Conservation (phyloP, 108 stramenopile species). For the Cyclostephanos invisitatus region DNA sequence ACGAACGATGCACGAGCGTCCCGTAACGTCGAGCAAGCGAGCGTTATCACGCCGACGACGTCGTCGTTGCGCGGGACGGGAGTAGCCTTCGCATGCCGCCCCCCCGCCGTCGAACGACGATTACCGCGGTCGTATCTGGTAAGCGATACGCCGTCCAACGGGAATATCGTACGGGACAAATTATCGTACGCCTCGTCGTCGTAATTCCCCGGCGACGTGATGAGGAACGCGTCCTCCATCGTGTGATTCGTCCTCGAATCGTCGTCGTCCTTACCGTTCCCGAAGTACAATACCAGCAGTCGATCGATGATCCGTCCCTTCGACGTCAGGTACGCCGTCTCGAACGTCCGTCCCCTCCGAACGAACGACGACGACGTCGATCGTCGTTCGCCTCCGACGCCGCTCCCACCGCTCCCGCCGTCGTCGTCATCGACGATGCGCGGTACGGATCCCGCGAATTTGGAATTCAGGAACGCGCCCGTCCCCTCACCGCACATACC, state of each 20-base stretch:
- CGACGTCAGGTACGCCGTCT: conserved; percentile 64
- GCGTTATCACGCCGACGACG: conserved; percentile 29
- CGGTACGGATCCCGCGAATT: conserved; percentile 62
- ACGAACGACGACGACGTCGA: conserved; percentile 14
- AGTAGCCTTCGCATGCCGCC: too few species aligned
- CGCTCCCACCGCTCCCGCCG: neutral
- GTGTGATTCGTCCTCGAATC: neutral
- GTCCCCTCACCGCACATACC: conserved; percentile 62
- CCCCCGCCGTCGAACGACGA: neutral
- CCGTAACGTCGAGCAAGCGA: conserved; percentile 58
- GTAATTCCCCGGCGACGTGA: conserved; percentile 82
- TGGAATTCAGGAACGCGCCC: conserved; percentile 66
- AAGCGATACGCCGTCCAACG: conserved; percentile 71
- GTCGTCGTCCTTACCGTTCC: conserved; percentile 2
- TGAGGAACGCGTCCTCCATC: conserved; percentile 48
- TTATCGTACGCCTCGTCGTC: conserved; percentile 50
- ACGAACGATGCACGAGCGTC: conserved; percentile 55
- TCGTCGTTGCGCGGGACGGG: too few species aligned
- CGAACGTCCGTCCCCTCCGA: conserved; percentile 41
- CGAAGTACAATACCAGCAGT: conserved; percentile 46
- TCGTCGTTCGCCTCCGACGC: neutral
- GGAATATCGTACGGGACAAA: conserved; percentile 79
- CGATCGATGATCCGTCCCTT: conserved; percentile 78
- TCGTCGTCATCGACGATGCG: neutral
- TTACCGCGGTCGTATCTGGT: conserved; percentile 26